Evolutionary conservation across 495 filamentous ascomycete genomes (phyloP).

Genomic region (Chaetomidium leptoderma): DNA sequence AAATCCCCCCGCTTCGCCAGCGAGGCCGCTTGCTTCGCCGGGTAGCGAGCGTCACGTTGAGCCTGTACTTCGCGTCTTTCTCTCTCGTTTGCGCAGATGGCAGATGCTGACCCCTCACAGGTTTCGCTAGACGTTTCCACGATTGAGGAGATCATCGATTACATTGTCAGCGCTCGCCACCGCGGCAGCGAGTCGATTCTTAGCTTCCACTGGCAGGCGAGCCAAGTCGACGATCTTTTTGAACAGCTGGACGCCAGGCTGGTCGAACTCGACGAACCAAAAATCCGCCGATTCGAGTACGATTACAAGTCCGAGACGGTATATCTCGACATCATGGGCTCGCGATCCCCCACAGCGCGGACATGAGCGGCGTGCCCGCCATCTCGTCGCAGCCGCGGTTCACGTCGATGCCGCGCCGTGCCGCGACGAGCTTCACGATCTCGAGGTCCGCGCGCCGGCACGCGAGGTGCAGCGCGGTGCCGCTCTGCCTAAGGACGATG

Average conservation of each 20-base stretch:
- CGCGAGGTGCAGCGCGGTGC: too few relatives aligned
- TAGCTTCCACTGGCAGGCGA: slow-evolving; percentile 13
- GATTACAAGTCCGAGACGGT: slow-evolving; percentile 4
- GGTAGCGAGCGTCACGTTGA: not conserved
- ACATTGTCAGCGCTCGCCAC: slow-evolving; percentile 11
- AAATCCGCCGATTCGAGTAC: not conserved
- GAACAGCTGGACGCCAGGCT: slow-evolving; percentile 8
- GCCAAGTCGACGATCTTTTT: not conserved
- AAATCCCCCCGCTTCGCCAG: not conserved
- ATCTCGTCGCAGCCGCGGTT: too few relatives aligned
- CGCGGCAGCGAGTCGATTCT: slow-evolving; percentile 10
- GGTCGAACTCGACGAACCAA: slow-evolving; percentile 2
- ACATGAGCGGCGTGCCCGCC: too few relatives aligned
- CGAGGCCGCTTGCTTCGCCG: not conserved
- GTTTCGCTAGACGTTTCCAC: slow-evolving; percentile 9
- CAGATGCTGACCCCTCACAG: not conserved
- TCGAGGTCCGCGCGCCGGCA: too few relatives aligned
- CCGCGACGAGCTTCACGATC: too few relatives aligned
- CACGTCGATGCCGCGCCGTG: too few relatives aligned
- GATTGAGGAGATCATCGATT: slow-evolving; percentile 11
- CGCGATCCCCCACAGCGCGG: too few relatives aligned
- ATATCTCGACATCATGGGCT: slow-evolving; percentile 1
- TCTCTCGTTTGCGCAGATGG: slow-evolving; percentile 1
- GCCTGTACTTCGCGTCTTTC: not conserved
- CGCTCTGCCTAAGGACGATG: too few relatives aligned